A percentile compares a stretch with the other conserved stretches of the same genome.
Conservation (phyloP, 129 eudicot genomes). For the Chrysanthemum lavandulifolium region DNA sequence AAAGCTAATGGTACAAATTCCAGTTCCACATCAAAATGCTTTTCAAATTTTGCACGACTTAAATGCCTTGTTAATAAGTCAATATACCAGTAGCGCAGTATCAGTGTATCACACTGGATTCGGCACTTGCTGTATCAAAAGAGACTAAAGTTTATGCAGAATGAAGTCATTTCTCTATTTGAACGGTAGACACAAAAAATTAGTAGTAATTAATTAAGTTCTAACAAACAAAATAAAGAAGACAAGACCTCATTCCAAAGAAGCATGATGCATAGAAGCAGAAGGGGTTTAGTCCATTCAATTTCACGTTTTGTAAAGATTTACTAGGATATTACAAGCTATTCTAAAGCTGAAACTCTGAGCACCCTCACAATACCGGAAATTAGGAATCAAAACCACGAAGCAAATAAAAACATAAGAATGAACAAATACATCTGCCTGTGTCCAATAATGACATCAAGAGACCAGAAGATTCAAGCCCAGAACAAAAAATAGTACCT, state of each 20-base stretch:
- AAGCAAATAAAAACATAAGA: constrained; percentile 39
- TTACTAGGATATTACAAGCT: constrained; percentile 33
- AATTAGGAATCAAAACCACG: constrained; percentile 32
- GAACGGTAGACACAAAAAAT: too few relatives aligned
- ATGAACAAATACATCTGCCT: constrained; percentile 58
- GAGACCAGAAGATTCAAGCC: constrained; percentile 32
- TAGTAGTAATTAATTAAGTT: not conserved
- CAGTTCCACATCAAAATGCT: constrained; percentile 30
- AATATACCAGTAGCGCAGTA: not conserved
- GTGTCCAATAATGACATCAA: constrained; percentile 34
- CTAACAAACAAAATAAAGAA: constrained; percentile 9
- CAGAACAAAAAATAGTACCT: constrained; percentile 30
- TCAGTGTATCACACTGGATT: too few relatives aligned
- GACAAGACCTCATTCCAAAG: constrained; percentile 17
- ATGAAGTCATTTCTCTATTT: too few relatives aligned
- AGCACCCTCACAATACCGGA: constrained; percentile 21
- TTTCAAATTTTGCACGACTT: constrained; percentile 7
- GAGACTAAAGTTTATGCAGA: too few relatives aligned
- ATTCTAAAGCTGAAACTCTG: constrained; percentile 46
- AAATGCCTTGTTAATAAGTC: not conserved
- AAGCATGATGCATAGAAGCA: constrained; percentile 28
- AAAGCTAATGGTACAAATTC: constrained; percentile 36
- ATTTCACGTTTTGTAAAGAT: constrained; percentile 19
- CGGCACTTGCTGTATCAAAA: too few relatives aligned
- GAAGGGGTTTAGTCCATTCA: constrained; percentile 13